A percentile compares a stretch with the other conserved stretches of the same genome.
Evolutionary conservation across 345 rosid genomes (phyloP).

Genomic region (Schrenkiella parvula): DNA sequence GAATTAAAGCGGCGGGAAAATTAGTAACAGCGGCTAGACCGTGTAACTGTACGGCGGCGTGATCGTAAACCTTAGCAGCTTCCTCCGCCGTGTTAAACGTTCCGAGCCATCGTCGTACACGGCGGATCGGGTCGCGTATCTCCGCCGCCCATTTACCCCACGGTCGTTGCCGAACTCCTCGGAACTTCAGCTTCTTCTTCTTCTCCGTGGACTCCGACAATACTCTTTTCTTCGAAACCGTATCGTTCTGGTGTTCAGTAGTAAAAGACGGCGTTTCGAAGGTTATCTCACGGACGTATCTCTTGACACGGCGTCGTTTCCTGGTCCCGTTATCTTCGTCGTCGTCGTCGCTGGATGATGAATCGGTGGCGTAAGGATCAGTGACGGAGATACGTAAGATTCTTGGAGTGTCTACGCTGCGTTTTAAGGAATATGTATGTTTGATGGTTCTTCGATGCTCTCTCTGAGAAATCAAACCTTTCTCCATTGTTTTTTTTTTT

Average conservation of each 20-base stretch:
- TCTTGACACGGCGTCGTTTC: constrained; percentile 35
- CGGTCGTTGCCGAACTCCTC: constrained; percentile 80
- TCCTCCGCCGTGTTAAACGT: constrained; percentile 81
- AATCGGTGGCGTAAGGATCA: constrained; percentile 76
- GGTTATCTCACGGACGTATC: constrained; percentile 53
- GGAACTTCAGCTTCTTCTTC: constrained; percentile 42
- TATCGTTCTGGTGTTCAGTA: background rate
- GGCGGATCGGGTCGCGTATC: constrained; percentile 54
- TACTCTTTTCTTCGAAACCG: background rate
- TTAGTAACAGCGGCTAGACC: constrained; percentile 76
- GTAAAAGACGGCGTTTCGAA: constrained; percentile 32
- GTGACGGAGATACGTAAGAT: constrained; percentile 65
- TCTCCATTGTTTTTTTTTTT: background rate
- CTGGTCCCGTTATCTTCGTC: background rate
- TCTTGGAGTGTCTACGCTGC: background rate
- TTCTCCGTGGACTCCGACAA: background rate
- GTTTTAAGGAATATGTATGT: background rate
- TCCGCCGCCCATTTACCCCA: constrained; percentile 99
- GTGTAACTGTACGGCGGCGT: constrained; percentile 75
- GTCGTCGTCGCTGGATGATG: constrained; percentile 84
- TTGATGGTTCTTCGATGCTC: background rate
- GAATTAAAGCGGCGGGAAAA: constrained; percentile 45
- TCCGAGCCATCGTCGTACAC: constrained; percentile 77
- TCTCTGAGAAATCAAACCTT: background rate
- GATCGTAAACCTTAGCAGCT: constrained; percentile 78